Percentiles rank a stretch among this genome's conserved stretches.
Conservation (phyloP, 768 basidiomycete species). For the Neoboletus subvelutipes region DNA sequence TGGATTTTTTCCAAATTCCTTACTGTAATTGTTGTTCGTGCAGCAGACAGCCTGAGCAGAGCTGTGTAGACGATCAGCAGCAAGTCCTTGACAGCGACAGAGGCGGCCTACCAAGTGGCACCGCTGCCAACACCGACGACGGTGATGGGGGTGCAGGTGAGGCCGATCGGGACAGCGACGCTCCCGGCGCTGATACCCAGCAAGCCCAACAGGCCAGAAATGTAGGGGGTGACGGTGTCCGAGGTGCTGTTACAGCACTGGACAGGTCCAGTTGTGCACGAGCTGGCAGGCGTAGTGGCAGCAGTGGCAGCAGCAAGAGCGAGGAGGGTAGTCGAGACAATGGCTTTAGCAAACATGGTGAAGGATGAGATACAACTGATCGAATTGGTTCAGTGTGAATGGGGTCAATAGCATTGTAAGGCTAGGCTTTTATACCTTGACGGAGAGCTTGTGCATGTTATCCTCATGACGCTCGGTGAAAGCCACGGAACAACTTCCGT, state of each 20-base stretch:
- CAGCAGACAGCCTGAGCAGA: neutral
- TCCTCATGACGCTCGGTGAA: neutral
- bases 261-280: neutral
- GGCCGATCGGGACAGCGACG: neutral
- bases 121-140: neutral
- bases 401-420: neutral
- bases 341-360: conserved; percentile 1
- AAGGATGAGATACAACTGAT: neutral
- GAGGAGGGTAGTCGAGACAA: conserved; percentile 1
- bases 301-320: neutral
- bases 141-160: neutral
- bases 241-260: conserved; percentile 1
- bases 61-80: neutral
- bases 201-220: neutral
- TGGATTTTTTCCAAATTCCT: neutral
- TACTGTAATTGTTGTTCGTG: neutral
- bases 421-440: neutral
- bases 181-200: neutral
- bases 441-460: neutral
- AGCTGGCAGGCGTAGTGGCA: neutral
- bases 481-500: neutral
- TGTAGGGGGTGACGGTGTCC: neutral
- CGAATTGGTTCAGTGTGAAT: neutral
- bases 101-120: neutral
- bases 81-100: too few relatives aligned